Evolutionary conservation across 2,329 filamentous ascomycete genomes (phyloP).

Genomic region (Ascocoryne sarcoides): DNA sequence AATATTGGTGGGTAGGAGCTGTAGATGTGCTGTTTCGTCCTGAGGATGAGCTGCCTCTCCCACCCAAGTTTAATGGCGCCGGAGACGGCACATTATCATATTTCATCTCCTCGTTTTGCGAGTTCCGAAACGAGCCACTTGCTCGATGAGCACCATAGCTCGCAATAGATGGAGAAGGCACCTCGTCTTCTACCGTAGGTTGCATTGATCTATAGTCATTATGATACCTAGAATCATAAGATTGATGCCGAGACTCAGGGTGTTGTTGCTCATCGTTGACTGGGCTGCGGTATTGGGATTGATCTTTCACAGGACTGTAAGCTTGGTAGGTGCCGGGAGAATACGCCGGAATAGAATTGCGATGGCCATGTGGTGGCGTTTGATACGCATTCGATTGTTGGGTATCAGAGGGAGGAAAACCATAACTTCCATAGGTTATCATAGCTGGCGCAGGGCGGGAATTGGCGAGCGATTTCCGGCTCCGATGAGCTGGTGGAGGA

Average conservation of each 20-base stretch:
- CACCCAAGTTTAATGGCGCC: slow-evolving; percentile 25
- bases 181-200: slow-evolving; percentile 37
- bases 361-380: slow-evolving; percentile 14
- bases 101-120: slow-evolving; percentile 16
- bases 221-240: slow-evolving; percentile 30
- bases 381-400: slow-evolving; percentile 15
- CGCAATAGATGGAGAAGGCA: slow-evolving; percentile 21
- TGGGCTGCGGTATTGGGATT: slow-evolving; percentile 19
- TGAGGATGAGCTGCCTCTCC: slow-evolving; percentile 20
- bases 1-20: slow-evolving; percentile 19
- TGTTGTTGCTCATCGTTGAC: slow-evolving; percentile 21
- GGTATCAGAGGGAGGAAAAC: slow-evolving; percentile 11
- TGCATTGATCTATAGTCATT: slow-evolving; percentile 36
- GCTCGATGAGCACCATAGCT: slow-evolving; percentile 13
- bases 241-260: slow-evolving; percentile 26
- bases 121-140: slow-evolving; percentile 15
- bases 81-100: slow-evolving; percentile 26
- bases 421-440: slow-evolving; percentile 18
- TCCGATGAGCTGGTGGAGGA: slow-evolving; percentile 27
- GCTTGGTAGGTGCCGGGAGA: slow-evolving; percentile 23
- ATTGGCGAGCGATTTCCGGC: slow-evolving; percentile 17
- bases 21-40: slow-evolving; percentile 18
- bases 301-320: slow-evolving; percentile 20
- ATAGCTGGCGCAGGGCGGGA: slow-evolving; percentile 17
- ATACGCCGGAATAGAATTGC: slow-evolving; percentile 20